These are phyloP conservation scores for Aaosphaeria pasadenensis DNA, from an alignment of 2,329 filamentous ascomycete species.

Conservation along the genomic window DNA sequence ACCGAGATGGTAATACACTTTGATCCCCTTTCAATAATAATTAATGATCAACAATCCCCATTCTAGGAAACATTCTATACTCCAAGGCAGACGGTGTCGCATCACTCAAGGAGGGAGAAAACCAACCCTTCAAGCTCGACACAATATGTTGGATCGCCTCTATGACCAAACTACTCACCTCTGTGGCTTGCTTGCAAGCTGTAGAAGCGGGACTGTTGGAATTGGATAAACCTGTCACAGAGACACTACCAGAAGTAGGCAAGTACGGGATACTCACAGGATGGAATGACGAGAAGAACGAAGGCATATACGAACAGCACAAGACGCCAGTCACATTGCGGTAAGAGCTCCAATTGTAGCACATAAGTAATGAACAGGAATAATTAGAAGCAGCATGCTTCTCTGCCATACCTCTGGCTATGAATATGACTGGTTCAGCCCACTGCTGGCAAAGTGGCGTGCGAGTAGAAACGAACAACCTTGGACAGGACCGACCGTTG, in stretches of 20 bases:
- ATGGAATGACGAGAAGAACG: conserved; percentile 11
- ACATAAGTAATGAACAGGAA: too few species aligned
- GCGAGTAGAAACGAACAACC: conserved; percentile 5
- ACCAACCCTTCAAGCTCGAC: conserved; percentile 5
- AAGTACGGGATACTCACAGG: conserved; percentile 29
- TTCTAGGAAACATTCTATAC: neutral
- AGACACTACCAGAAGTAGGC: conserved; percentile 24
- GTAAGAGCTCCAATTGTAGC: neutral
- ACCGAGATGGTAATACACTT: neutral
- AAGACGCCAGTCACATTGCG: conserved; percentile 42
- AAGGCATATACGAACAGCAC: conserved; percentile 22
- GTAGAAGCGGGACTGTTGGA: conserved; percentile 20
- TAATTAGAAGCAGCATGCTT: conserved; percentile 31
- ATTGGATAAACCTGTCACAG: conserved; percentile 15
- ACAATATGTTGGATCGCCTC: conserved; percentile 48
- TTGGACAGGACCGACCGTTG: conserved; percentile 50
- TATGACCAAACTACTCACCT: conserved; percentile 37
- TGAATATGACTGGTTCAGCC: conserved; percentile 46
- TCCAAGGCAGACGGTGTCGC: neutral
- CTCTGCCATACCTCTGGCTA: conserved; percentile 46
- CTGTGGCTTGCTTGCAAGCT: conserved; percentile 15
- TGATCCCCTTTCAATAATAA: neutral
- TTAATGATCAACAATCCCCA: neutral
- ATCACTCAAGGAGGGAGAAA: neutral
- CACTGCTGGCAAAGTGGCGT: conserved; percentile 38